Evolutionary conservation across 495 filamentous ascomycete species (phyloP), one percentile per base, ranked within the genome.

Genomic region (Cryomyces minteri): DNA sequence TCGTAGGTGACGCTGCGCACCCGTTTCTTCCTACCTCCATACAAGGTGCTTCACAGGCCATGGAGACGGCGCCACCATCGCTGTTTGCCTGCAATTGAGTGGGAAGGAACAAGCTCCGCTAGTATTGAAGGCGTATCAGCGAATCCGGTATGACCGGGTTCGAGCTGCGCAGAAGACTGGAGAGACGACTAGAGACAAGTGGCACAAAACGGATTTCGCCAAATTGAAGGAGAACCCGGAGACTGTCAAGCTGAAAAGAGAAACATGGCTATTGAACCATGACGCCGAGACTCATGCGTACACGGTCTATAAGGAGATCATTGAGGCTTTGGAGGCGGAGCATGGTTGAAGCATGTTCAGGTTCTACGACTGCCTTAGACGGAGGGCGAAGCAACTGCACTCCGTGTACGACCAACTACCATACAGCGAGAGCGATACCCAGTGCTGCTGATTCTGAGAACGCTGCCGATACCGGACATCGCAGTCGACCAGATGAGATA

Each of bases 1-100:
- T 58, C 40, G 57, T 63, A 8, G 60, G 60, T 4, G 60, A 63
- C 48, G 55, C 57, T 10, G 60, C 60, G 11, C 60, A 63, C 41
- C 54, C 60, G 3, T 62, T 63, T 41, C 43, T 62, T 25, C 60
- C 60, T 5, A 60, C 59, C 10, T 53, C 51, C n/a, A 58, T 56
- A 6, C 54, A 62, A 39, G 59, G 60, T 5, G 60, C 59, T 3
- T 54, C 48, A 37, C 60, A 63, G 47, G 57, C 59, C 9, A 60
- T 63, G 44, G 60, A 62, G 60, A 63, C 46, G 60, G 57, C 5
- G 50, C 52, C 6, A 53, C 53, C 33, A 33, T 63, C 5, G 60
- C 60, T 7, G 47, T 52, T 6, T 60, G 58, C 31, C 47, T 63
- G n/a, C 39, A 57, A 41, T 39, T 58, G 34, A 55, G 51, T 36